phyloP scores from a whole-genome alignment of 805 yeast genomes.

The Pichia membranifaciens region DNA sequence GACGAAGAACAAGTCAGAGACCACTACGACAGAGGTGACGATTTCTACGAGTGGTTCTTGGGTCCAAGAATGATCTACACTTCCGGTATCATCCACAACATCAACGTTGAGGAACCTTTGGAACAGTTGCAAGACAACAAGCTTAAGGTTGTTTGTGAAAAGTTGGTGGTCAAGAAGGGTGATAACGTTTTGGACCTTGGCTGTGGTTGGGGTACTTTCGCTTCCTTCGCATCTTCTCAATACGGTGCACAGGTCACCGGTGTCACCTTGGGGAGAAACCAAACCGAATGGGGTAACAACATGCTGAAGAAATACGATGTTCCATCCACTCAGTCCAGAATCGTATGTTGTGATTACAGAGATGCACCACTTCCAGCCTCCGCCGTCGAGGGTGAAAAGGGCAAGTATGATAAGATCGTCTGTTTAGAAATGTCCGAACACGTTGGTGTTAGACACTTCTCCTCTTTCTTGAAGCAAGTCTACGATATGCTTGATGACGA shows the following conservation, averaged over 20 bases:
- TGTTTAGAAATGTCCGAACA: slow-evolving; percentile 96
- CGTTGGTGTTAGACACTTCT: slow-evolving; percentile 84
- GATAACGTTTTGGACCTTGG: slow-evolving; percentile 80
- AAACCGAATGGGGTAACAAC: slow-evolving; percentile 82
- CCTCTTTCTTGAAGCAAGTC: slow-evolving; percentile 70
- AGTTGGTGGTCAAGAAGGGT: slow-evolving; percentile 66
- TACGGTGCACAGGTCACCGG: slow-evolving; percentile 87
- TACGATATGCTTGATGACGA: slow-evolving; percentile 87
- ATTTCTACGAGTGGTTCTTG: slow-evolving; percentile 87
- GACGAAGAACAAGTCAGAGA: slow-evolving; percentile 96
- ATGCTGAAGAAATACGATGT: slow-evolving; percentile 67
- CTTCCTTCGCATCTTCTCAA: slow-evolving; percentile 73
- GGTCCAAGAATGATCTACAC: slow-evolving; percentile 96
- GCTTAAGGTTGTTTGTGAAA: slow-evolving; percentile 80
- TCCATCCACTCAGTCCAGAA: slow-evolving; percentile 59
- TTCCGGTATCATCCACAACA: slow-evolving; percentile 75
- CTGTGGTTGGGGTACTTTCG: slow-evolving; percentile 95
- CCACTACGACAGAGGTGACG: slow-evolving; percentile 95
- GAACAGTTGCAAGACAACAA: slow-evolving; percentile 86
- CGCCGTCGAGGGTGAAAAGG: slow-evolving; percentile 24
- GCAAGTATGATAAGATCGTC: slow-evolving; percentile 74
- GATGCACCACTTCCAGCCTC: slow-evolving; percentile 74
- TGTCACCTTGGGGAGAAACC: slow-evolving; percentile 83
- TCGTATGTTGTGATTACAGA: slow-evolving; percentile 82
- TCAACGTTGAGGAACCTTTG: slow-evolving; percentile 62